phyloP scores from a whole-genome alignment of 2,329 filamentous ascomycete species.

The Nannizziopsis barbatae region DNA sequence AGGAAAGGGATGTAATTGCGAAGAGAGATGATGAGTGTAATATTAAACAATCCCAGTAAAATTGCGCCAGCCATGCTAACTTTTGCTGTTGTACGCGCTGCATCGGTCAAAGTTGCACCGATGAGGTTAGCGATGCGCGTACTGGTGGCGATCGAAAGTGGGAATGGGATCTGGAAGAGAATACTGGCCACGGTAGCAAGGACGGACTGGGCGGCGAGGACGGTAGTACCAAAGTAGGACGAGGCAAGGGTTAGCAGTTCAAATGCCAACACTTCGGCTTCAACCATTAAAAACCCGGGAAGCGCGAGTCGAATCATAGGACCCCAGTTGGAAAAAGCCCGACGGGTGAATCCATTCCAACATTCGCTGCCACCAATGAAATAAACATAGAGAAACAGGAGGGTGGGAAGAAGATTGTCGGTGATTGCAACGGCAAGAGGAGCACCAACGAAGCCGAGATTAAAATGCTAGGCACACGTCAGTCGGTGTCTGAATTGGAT shows the following conservation, averaged over 20 bases:
- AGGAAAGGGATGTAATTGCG: constrained; percentile 64
- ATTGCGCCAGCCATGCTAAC: constrained; percentile 59
- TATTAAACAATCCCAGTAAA: constrained; percentile 67
- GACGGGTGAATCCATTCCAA: constrained; percentile 67
- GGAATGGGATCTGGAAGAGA: constrained; percentile 86
- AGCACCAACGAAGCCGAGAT: constrained; percentile 64
- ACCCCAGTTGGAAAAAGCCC: constrained; percentile 62
- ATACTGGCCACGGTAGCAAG: constrained; percentile 66
- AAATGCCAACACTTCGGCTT: constrained; percentile 87
- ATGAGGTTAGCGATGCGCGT: constrained; percentile 88
- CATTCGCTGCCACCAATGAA: constrained; percentile 62
- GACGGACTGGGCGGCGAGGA: constrained; percentile 79
- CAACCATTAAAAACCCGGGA: constrained; percentile 84
- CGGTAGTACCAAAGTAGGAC: constrained; percentile 65
- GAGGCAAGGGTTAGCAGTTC: constrained; percentile 78
- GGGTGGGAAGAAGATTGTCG: constrained; percentile 59
- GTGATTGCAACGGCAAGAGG: constrained; percentile 67
- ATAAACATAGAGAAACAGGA: constrained; percentile 63
- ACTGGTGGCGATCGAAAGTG: constrained; percentile 74
- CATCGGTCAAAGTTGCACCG: constrained; percentile 68
- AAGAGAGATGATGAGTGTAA: constrained; percentile 56
- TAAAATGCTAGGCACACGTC: constrained; percentile 33
- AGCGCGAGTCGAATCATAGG: constrained; percentile 80
- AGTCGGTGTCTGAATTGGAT: background rate
- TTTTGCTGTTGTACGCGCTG: constrained; percentile 68